Evolutionary conservation across 1,284 basidiomycete species (phyloP), one percentile per base, ranked within the genome.

Genomic region (Puccinia novopanici): DNA sequence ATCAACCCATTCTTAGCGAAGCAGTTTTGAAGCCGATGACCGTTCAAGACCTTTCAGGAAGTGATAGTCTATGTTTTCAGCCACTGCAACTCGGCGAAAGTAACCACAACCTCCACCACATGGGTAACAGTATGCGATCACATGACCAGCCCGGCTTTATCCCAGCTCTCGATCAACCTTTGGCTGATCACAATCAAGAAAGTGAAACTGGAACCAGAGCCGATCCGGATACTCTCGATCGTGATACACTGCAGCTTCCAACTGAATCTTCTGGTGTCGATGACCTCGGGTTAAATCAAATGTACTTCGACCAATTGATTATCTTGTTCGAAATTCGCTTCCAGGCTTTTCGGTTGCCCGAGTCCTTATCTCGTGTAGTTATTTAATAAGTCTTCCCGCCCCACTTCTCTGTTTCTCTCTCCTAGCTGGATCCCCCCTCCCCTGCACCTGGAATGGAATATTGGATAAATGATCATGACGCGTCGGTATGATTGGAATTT

Each of bases 231-330:
- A 13, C 15, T 40, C 59, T 63, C 15, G 27, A 63, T 63, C 34
- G 2, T 63, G 34, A 63, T 22, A 63, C 59, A 40, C 17, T 40
- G 17, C 59, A 34, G 17, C 34, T 0, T 2, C 17, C 34, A 22
- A 40, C 17, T n/a, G 59, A 63, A 37, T 63, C 59, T 40, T 19
- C 34, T 63, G 17, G 34, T 34, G 34, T 63, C 59, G 67, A 70
- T 4, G 50, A 50, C 22, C 59, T n/a, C 37, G 30, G 70, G 24
- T 34, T 73, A 40, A 73, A 55, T 55, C 30, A 55, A 57, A 27
- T 73, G n/a, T 73, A 73, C 37, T 73, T 73, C 34, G 52, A 73
- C 22, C 50, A 73, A 55, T 30, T 73, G 52, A 73, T 73, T 24
- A 27, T 15, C 17, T 40, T 52, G 34, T 73, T 73, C 27, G 30